Base-by-base conservation (phyloP, 2,329 filamentous ascomycete genomes). In the Geosmithia flava region DNA sequence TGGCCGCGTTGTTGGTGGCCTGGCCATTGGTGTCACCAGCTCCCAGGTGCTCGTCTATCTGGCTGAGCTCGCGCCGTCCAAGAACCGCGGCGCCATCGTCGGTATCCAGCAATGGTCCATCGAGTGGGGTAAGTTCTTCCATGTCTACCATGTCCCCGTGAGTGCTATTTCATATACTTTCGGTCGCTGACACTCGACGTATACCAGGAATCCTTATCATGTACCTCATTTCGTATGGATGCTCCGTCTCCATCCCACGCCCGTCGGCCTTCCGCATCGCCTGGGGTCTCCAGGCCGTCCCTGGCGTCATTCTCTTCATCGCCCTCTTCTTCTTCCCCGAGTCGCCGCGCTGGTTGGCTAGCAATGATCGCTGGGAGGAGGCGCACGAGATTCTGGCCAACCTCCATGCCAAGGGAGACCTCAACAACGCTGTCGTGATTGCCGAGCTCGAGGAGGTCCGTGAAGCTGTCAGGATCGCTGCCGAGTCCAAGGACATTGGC, bases 61-160 rank as follows among this genome's bases (percentile, higher is more conserved):
- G 20, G 75, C 80, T 20, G 82, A 86, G 59, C 70, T 85, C 29
- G 77, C 81, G 17, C 75, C 76, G 44, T 71, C 74, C 2, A 55
- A 62, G 37, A 70, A 64, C 52, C 74, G 82, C 52, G 83, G 82
- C 16, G 74, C 80, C 42, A 70, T 89, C 33, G 81, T 89, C 16
- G 80, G 82, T 47, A 75, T 78, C 42, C 83, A 88, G 60, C 84
- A 88, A 61, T 83, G 82, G 70, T 81, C 83, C 23, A 87, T 89
- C 51, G 85, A 84, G 53, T 85, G 63, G 62, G 63, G 63, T 55
- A 42, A 37, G 33, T 47, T 37, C 39, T 45, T 42, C n/a, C 52
- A 20, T 10, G 11, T 1, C 16, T 41, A 37, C 3, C 3, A 3
- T 27, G 17, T 17, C 17, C 16, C 6, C 16, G 15, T 20, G 29